Percentiles rank a stretch among this genome's conserved stretches.
phyloP scores from a whole-genome alignment of 352 stramenopile genomes.

The Globisporangium irregulare region DNA sequence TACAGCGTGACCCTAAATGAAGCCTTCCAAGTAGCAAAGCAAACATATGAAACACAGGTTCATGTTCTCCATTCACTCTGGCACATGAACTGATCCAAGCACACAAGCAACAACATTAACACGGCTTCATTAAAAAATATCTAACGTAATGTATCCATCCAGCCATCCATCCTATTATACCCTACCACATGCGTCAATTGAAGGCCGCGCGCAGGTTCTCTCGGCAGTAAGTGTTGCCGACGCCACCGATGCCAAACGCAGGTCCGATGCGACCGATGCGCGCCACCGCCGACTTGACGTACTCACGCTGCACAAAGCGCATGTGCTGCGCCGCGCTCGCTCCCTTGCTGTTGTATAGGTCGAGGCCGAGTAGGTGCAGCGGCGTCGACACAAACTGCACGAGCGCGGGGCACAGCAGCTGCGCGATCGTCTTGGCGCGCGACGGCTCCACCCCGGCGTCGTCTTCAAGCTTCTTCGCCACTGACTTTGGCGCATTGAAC shows the following conservation, averaged over 20 bases:
- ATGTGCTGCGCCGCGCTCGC: conserved; percentile 30
- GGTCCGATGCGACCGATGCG: conserved; percentile 86
- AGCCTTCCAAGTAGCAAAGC: not conserved
- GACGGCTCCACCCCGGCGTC: conserved; percentile 42
- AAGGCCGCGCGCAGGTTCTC: conserved; percentile 41
- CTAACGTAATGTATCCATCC: conserved; percentile 1
- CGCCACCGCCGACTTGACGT: conserved; percentile 79
- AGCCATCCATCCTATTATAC: not conserved
- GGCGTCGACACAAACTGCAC: conserved; percentile 90
- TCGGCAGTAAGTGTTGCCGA: conserved; percentile 81
- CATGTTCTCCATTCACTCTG: not conserved
- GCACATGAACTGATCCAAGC: not conserved
- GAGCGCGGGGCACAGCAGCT: conserved; percentile 78
- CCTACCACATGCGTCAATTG: conserved; percentile 21
- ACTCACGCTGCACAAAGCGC: conserved; percentile 76
- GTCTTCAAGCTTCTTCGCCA: conserved; percentile 64
- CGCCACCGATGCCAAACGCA: conserved; percentile 86
- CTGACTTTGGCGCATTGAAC: conserved; percentile 81
- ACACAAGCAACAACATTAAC: not conserved
- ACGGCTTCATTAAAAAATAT: not conserved
- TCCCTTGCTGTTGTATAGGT: conserved; percentile 85
- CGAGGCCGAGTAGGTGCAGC: conserved; percentile 84
- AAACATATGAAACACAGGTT: not conserved
- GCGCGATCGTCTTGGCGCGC: conserved; percentile 55
- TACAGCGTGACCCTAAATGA: not conserved